phyloP scores from a whole-genome alignment of 2,329 filamentous ascomycete species.

The Pyricularia sp. region DNA sequence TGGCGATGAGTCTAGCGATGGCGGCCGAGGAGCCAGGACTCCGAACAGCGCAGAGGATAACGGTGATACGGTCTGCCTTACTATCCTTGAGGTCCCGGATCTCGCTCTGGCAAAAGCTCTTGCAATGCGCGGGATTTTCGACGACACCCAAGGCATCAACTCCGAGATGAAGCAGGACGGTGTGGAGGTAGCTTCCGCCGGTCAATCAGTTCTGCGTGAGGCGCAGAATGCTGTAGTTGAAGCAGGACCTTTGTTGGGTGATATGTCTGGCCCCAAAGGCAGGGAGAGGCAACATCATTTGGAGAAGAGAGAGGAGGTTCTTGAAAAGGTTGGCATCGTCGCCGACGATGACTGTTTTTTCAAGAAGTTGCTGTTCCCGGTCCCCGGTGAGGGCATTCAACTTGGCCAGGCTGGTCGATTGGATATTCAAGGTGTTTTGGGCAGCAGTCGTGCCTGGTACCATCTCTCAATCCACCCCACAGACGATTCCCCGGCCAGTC shows the following conservation, averaged over 20 bases:
- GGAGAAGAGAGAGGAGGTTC: conserved; percentile 71
- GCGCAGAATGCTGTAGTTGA: conserved; percentile 76
- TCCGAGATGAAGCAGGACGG: conserved; percentile 96
- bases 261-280: conserved; percentile 55
- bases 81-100: conserved; percentile 76
- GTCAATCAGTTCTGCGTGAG: conserved; percentile 77
- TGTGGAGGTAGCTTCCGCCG: conserved; percentile 61
- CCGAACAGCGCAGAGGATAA: conserved; percentile 62
- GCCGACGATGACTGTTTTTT: conserved; percentile 77
- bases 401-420: conserved; percentile 71
- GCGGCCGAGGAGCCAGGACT: conserved; percentile 45
- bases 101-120: conserved; percentile 76
- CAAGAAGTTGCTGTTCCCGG: conserved; percentile 70
- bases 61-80: conserved; percentile 80
- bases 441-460: conserved; percentile 88
- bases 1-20: conserved; percentile 59
- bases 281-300: conserved; percentile 68
- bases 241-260: conserved; percentile 69
- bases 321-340: conserved; percentile 81
- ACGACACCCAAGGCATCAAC: conserved; percentile 88
- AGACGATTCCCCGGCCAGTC: conserved; percentile 67
- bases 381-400: conserved; percentile 67
- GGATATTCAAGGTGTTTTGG: conserved; percentile 64
- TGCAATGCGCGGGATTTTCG: conserved; percentile 84
- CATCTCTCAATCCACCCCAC: conserved; percentile 88